phyloP scores from a whole-genome alignment of 2,329 filamentous ascomycete species.

The Zymoseptoria crescenta region DNA sequence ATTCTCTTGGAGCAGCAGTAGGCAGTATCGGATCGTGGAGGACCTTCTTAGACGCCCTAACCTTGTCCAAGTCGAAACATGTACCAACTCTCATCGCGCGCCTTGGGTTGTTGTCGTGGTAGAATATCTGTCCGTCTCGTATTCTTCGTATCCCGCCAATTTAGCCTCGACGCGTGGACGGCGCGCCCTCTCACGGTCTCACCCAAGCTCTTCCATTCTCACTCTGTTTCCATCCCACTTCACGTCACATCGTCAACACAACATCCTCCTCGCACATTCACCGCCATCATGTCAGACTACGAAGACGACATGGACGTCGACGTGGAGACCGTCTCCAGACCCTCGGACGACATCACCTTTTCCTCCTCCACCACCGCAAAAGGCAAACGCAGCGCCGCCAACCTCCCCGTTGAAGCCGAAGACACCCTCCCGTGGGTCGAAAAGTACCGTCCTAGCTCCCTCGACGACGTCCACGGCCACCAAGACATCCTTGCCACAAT shows the following conservation, averaged over 20 bases:
- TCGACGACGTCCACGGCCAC: constrained; percentile 91
- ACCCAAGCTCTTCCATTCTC: not conserved
- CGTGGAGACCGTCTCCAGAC: constrained; percentile 44
- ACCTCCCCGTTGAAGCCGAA: constrained; percentile 86
- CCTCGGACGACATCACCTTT: constrained; percentile 51
- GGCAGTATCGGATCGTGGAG: too few species aligned
- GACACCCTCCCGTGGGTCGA: constrained; percentile 97
- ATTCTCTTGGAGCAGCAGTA: too few species aligned
- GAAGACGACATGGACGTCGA: constrained; percentile 60
- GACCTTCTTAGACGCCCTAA: too few species aligned
- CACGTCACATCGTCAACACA: not conserved
- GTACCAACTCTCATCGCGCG: too few species aligned
- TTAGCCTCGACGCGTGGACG: constrained; percentile 1
- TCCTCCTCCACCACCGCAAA: constrained; percentile 67
- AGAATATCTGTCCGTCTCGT: not conserved
- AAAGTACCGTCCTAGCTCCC: constrained; percentile 84
- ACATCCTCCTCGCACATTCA: not conserved
- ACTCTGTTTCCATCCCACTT: not conserved
- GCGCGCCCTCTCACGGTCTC: constrained; percentile 4
- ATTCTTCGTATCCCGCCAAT: not conserved
- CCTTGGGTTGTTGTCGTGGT: too few species aligned
- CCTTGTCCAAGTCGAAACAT: too few species aligned
- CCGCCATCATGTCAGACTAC: constrained; percentile 44
- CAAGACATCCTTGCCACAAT: constrained; percentile 96
- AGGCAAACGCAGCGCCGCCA: constrained; percentile 85